These are phyloP conservation scores for Fusarium papillatum DNA, from an alignment of 2,329 filamentous ascomycete species.

Conservation along the genomic window DNA sequence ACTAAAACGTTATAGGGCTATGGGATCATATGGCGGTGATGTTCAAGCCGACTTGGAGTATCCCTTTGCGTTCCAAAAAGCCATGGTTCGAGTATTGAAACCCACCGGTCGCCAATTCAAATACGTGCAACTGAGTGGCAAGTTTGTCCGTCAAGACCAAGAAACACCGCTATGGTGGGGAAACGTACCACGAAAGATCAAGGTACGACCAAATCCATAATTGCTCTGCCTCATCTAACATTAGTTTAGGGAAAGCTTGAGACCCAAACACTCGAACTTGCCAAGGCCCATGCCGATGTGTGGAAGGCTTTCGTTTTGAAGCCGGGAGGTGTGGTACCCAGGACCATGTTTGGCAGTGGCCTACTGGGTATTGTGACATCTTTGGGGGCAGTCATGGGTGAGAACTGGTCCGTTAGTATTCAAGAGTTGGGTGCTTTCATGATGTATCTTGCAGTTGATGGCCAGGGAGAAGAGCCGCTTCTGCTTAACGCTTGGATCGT, in stretches of 20 bases:
- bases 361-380: neutral
- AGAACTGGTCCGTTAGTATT: conserved; percentile 29
- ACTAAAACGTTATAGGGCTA: conserved; percentile 24
- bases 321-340: conserved; percentile 28
- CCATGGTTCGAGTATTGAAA: conserved; percentile 14
- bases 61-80: conserved; percentile 30
- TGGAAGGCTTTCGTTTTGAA: conserved; percentile 37
- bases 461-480: conserved; percentile 16
- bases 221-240: neutral
- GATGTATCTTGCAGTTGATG: conserved; percentile 29
- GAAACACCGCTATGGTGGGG: conserved; percentile 45
- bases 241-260: conserved; percentile 27
- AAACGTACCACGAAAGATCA: conserved; percentile 34
- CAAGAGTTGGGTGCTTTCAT: conserved; percentile 38
- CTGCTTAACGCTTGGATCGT: conserved; percentile 26
- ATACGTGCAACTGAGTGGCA: conserved; percentile 51
- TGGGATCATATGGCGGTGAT: conserved; percentile 37
- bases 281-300: conserved; percentile 3
- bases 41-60: conserved; percentile 37
- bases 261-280: conserved; percentile 17
- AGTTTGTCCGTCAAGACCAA: conserved; percentile 50
- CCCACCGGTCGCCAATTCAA: conserved; percentile 34
- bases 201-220: neutral
- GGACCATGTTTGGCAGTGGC: neutral
- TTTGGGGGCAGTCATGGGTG: conserved; percentile 18